Base-by-base conservation (phyloP, 164 flowering plant genomes). In the Buxus sempervirens region DNA sequence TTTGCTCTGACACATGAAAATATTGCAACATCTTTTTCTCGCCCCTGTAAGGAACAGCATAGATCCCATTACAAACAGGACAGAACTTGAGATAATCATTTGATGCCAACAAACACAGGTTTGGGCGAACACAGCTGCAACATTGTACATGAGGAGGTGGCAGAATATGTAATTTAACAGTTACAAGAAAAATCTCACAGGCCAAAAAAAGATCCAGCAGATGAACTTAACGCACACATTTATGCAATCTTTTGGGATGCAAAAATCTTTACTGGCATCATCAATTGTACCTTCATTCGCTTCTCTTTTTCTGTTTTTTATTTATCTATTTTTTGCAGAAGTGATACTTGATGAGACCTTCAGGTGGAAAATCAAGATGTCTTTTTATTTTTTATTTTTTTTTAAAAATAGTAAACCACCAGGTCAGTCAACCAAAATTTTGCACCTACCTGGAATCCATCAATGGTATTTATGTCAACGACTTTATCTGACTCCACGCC, bases 1-100 rank as follows among this genome's bases (percentile, higher is more conserved):
- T 76, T 95, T 42, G 99, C 88, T 73, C 99, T 83, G 24, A 92
- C 98, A 80, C 98, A 90, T 20, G 97, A 92, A 73, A 95, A 92
- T 27, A 95, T 92, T 18, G 89, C 97, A 63, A 92, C 90, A 78
- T 89, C 98, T 72, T 92, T 95, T 72, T 95, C 99, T 18, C 99
- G 84, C 15, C 99, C 99, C 98, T 92, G 81, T 21, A 53, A 62
- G 21, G 19, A 65, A 19, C 3, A 32, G 38, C 15, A 16, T 0
- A 19, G 19, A 69, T 15, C n/a, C 38, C 28, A 7, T 14, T 60
- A 62, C 15, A 36, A 6, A 25, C 41, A n/a, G n/a, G 10, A 61
- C 16, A 10, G 14, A 53, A 64, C 9, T 25, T 18, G 45, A 32
- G n/a, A n/a, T n/a, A n/a, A n/a, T n/a, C n/a, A n/a, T n/a, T n/a